Conservation (phyloP, 352 stramenopile genomes). For the Globisporangium cederbergense region DNA sequence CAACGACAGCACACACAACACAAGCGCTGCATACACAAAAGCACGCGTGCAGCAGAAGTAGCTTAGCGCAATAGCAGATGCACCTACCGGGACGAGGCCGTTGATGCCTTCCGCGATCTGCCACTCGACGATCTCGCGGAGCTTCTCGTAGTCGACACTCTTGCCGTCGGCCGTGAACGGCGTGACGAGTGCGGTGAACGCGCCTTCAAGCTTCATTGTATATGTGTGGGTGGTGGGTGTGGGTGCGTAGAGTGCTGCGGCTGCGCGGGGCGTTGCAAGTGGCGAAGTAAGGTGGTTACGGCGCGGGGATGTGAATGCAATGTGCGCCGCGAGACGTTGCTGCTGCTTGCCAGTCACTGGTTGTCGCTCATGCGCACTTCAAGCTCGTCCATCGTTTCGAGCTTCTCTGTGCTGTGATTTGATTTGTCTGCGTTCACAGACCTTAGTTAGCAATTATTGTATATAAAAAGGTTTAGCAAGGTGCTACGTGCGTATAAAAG, state of each 20-base stretch:
- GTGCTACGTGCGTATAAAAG: neutral
- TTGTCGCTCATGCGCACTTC: constrained; percentile 20
- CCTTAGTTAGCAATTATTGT: neutral
- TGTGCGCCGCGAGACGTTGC: neutral
- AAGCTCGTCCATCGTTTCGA: constrained; percentile 19
- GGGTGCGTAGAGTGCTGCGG: neutral
- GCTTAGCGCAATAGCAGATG: too few relatives aligned
- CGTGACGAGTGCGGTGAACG: constrained; percentile 94
- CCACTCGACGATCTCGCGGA: constrained; percentile 89
- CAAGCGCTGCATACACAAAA: neutral
- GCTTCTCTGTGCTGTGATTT: neutral
- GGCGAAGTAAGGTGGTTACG: constrained; percentile 16
- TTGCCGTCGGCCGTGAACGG: constrained; percentile 91
- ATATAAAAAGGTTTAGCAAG: neutral
- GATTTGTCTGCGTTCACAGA: neutral
- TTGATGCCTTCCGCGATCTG: constrained; percentile 95
- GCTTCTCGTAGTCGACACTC: constrained; percentile 91
- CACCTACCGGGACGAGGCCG: constrained; percentile 91
- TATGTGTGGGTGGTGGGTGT: neutral
- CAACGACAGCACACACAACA: neutral
- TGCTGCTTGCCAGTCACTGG: constrained; percentile 18
- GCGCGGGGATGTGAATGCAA: neutral
- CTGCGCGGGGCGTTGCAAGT: constrained; percentile 13
- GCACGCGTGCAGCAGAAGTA: neutral
- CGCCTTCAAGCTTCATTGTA: constrained; percentile 51